Evolutionary conservation across 1,139 yeast species (phyloP).

Genomic region (Fermentozyma sake): DNA sequence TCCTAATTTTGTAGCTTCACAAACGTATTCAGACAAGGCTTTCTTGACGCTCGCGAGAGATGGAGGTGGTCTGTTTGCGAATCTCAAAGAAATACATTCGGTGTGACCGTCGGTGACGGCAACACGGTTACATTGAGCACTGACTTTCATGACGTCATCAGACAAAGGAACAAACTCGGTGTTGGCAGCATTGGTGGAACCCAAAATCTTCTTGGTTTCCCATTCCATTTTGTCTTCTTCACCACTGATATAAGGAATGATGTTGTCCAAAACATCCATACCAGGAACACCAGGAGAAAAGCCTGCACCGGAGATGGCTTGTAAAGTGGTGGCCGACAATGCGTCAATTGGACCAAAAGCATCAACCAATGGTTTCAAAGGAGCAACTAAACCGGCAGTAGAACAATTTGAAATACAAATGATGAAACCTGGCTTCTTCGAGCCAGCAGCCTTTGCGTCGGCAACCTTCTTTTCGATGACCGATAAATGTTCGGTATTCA

Average conservation of each 20-base stretch:
- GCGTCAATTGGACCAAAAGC: conserved; percentile 84
- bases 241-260: conserved; percentile 91
- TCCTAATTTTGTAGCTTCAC: conserved; percentile 74
- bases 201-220: conserved; percentile 95
- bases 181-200: conserved; percentile 52
- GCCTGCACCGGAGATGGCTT: conserved; percentile 98
- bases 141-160: conserved; percentile 72
- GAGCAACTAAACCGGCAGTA: conserved; percentile 97
- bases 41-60: conserved; percentile 73
- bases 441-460: conserved; percentile 50
- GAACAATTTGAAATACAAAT: conserved; percentile 97
- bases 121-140: conserved; percentile 96
- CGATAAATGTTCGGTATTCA: conserved; percentile 87
- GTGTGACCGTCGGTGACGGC: conserved; percentile 98
- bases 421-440: conserved; percentile 73
- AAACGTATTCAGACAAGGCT: conserved; percentile 66
- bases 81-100: conserved; percentile 85
- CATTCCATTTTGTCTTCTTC: conserved; percentile 98
- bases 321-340: conserved; percentile 87
- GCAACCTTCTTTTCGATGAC: conserved; percentile 61
- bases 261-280: conserved; percentile 89
- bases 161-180: conserved; percentile 56
- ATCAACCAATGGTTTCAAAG: conserved; percentile 87
- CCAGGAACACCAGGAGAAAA: conserved; percentile 97
- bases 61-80: conserved; percentile 80